Evolutionary conservation across 75 land plant genomes (phyloP).

Genomic region (Picea glauca): DNA sequence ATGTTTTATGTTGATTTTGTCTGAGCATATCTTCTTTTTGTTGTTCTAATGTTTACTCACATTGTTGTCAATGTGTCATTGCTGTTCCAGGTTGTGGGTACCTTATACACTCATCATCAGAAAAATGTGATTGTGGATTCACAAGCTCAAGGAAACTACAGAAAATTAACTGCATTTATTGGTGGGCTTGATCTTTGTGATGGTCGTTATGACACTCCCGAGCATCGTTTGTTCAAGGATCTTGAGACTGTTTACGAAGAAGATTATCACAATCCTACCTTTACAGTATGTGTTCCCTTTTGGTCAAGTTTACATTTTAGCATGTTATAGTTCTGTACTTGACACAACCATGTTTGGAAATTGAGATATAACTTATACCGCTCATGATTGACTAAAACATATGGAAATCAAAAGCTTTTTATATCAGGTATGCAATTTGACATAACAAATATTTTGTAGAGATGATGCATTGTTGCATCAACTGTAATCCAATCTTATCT

Average conservation of each 20-base stretch:
- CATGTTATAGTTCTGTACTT: not conserved
- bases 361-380: not conserved
- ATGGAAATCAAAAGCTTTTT: too few species aligned
- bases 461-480: not conserved
- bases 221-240: conserved; percentile 67
- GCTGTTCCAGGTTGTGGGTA: conserved; percentile 83
- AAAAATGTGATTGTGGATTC: conserved; percentile 83
- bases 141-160: conserved; percentile 63
- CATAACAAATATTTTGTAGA: not conserved
- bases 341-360: not conserved
- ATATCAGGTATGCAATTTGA: too few species aligned
- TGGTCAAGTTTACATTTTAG: not conserved
- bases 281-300: conserved; percentile 48
- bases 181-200: conserved; percentile 95
- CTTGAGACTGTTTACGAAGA: conserved; percentile 60
- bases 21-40: not conserved
- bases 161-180: conserved; percentile 80
- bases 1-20: conserved; percentile 2
- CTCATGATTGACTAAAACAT: not conserved
- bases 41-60: not conserved
- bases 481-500: not conserved
- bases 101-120: conserved; percentile 92
- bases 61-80: not conserved
- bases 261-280: conserved; percentile 86
- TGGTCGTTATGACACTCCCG: conserved; percentile 95